These are phyloP conservation scores for Pseudisothecium myosuroides DNA, from an alignment of 225 moss, liverwort and hornwort species.

Conservation along the genomic window DNA sequence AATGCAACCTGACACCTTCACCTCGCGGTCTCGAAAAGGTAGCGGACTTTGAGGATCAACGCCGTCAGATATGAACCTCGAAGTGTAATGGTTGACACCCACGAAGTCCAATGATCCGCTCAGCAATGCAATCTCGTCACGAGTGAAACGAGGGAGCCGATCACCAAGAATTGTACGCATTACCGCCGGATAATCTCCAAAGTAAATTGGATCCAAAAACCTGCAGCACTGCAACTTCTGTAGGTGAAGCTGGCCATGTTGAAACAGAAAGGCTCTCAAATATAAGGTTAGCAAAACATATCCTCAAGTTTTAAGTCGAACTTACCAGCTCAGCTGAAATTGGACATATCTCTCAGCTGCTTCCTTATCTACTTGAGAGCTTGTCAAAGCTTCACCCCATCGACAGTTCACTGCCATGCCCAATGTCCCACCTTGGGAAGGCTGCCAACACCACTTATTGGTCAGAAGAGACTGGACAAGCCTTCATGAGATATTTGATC, in stretches of 20 bases:
- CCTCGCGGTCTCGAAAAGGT: slow-evolving; percentile 25
- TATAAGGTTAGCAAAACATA: neutral
- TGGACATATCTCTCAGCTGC: slow-evolving; percentile 40
- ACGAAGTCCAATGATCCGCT: slow-evolving; percentile 56
- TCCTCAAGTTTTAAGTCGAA: neutral
- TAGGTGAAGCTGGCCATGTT: neutral
- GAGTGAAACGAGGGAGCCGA: slow-evolving; percentile 50
- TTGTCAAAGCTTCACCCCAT: slow-evolving; percentile 75
- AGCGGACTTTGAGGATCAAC: neutral
- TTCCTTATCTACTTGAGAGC: slow-evolving; percentile 45
- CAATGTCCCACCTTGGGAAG: slow-evolving; percentile 45
- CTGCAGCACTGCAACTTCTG: slow-evolving; percentile 11
- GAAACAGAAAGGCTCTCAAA: neutral
- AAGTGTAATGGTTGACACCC: slow-evolving; percentile 59
- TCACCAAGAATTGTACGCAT: slow-evolving; percentile 47
- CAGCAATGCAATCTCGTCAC: slow-evolving; percentile 35
- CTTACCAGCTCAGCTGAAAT: slow-evolving; percentile 77
- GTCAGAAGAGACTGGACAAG: neutral
- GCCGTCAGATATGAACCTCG: slow-evolving; percentile 36
- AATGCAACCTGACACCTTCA: slow-evolving; percentile 23
- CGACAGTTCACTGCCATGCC: slow-evolving; percentile 59
- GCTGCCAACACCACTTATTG: slow-evolving; percentile 18
- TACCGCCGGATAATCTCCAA: slow-evolving; percentile 63
- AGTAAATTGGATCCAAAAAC: slow-evolving; percentile 72
- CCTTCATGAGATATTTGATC: neutral